phyloP scores from a whole-genome alignment of 1,139 yeast species.

The Pichia sp. region DNA sequence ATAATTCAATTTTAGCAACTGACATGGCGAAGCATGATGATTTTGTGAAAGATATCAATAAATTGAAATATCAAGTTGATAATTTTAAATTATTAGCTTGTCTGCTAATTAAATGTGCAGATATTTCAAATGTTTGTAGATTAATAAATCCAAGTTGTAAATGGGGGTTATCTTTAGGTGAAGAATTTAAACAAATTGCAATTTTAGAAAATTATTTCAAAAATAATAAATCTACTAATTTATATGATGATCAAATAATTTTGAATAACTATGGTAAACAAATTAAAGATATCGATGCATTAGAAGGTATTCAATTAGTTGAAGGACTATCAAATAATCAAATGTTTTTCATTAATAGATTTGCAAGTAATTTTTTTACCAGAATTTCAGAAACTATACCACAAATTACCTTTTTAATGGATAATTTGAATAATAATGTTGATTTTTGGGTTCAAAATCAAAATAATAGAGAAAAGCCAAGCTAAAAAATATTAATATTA shows the following conservation, averaged over 20 bases:
- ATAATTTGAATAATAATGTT: slow-evolving; percentile 34
- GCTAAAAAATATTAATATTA: not conserved
- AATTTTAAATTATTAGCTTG: slow-evolving; percentile 44
- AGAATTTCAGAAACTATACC: slow-evolving; percentile 56
- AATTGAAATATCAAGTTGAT: slow-evolving; percentile 19
- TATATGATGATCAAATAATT: slow-evolving; percentile 3
- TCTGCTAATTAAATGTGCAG: slow-evolving; percentile 83
- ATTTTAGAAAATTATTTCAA: slow-evolving; percentile 42
- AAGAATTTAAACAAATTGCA: slow-evolving; percentile 71
- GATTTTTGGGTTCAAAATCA: slow-evolving; percentile 32
- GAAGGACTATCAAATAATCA: slow-evolving; percentile 68
- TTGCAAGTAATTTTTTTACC: slow-evolving; percentile 70
- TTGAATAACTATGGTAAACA: slow-evolving; percentile 1
- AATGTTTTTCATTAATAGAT: slow-evolving; percentile 72
- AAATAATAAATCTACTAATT: slow-evolving; percentile 2
- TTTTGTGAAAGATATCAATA: slow-evolving; percentile 48
- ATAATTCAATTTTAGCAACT: slow-evolving; percentile 52
- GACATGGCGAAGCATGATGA: slow-evolving; percentile 90
- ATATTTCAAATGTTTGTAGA: slow-evolving; percentile 85
- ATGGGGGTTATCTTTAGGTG: slow-evolving; percentile 76
- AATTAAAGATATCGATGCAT: slow-evolving; percentile 25
- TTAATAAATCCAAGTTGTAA: slow-evolving; percentile 68
- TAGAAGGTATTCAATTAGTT: slow-evolving; percentile 37
- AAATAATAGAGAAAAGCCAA: not conserved
- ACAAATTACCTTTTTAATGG: slow-evolving; percentile 44